phyloP scores from a whole-genome alignment of 805 yeast species.

The Candida ficus region DNA sequence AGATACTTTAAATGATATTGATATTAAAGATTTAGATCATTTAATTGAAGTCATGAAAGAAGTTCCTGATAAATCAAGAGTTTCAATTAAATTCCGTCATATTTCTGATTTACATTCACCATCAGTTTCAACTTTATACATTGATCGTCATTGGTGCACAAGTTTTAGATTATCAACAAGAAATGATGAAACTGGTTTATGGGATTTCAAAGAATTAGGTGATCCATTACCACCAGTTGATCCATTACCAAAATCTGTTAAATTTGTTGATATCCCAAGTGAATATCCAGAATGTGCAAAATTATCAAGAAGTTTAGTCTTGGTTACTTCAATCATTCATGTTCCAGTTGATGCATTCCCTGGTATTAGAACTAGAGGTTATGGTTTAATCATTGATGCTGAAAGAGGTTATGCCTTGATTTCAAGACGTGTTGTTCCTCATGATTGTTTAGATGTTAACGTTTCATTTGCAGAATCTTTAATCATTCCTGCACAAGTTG shows the following conservation, averaged over 20 bases:
- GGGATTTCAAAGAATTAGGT: conserved; percentile 49
- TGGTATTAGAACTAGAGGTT: conserved; percentile 52
- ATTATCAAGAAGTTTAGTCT: conserved; percentile 64
- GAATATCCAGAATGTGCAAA: conserved; percentile 47
- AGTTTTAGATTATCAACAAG: conserved; percentile 65
- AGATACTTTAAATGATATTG: conserved; percentile 69
- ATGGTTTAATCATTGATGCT: conserved; percentile 82
- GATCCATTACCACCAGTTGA: conserved; percentile 53
- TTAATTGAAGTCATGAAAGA: conserved; percentile 72
- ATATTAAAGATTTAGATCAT: conserved; percentile 67
- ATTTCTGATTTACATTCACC: conserved; percentile 77
- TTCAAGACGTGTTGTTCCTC: conserved; percentile 76
- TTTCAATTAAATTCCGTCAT: conserved; percentile 69
- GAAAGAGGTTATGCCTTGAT: conserved; percentile 73
- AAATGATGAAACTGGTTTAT: conserved; percentile 50
- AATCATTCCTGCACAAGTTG: conserved; percentile 72
- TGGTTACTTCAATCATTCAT: conserved; percentile 60
- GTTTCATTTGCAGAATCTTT: conserved; percentile 84
- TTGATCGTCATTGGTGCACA: conserved; percentile 84
- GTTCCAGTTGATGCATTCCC: conserved; percentile 74
- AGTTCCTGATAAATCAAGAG: conserved; percentile 72
- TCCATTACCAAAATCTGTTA: conserved; percentile 56
- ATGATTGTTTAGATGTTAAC: conserved; percentile 65
- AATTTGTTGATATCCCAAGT: conserved; percentile 63
- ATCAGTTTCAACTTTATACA: conserved; percentile 54